Base-by-base conservation (phyloP, 495 filamentous ascomycete genomes). In the Talaromyces wortmannii region DNA sequence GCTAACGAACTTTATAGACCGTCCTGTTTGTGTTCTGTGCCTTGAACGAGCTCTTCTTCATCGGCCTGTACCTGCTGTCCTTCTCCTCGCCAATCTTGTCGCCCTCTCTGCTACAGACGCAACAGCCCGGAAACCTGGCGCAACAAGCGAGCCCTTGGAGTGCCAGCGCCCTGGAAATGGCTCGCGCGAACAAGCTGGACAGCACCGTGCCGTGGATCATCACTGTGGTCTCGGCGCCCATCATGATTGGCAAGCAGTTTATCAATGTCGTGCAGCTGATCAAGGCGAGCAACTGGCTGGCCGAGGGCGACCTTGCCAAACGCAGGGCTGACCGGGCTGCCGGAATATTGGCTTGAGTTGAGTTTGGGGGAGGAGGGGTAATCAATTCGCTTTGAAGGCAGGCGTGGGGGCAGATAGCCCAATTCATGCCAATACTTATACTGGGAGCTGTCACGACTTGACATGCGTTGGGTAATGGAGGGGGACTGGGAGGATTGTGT, bases 1-100 rank as follows among this genome's bases (percentile, higher is more conserved):
- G 42, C 47, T 31, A 16, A 33, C 47, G 23, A 16, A 55, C 29
- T 43, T 36, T 48, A 48, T 64, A 98, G 95, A 86, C 76, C 56
- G 91, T 99, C 16, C 80, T 99, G 53, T 97, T 97, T 78, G 64
- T 88, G 57, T 90, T 87, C 75, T 99, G 95, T 72, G 79, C 83
- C 46, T 74, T 94, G 33, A 97, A 97, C 70, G 95, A 99, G 71
- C 68, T 89, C 55, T 97, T 96, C 79, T 99, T 97, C 78, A 91
- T 99, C 67, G 91, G 91, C 45, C 81, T 97, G 59, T 99, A 99
- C 76, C 88, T 99, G 45, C 84, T 99, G 45, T 96, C 91, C 61
- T 99, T 99, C 81, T 91, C 86, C 46, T 92, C 88, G 40, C 92
- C 92, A 1, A 78, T 80, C 30, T 82, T 97, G 54, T 91, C 90